Evolutionary conservation across 129 eudicot genomes (phyloP).

Genomic region (Chrysanthemum seticuspe): DNA sequence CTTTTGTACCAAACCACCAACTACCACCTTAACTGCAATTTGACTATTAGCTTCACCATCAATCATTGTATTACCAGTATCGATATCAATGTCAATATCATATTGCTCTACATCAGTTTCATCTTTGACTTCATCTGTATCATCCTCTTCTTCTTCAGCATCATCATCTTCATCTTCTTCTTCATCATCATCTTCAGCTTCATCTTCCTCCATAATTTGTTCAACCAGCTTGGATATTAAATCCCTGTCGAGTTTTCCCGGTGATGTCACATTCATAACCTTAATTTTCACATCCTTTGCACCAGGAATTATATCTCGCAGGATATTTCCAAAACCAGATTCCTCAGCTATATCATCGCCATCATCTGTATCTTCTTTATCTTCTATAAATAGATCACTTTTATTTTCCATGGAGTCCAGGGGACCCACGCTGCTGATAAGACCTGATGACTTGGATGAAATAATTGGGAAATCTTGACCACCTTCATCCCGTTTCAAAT

Average conservation of each 20-base stretch:
- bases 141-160: slow-evolving; percentile 45
- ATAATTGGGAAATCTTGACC: slow-evolving; percentile 42
- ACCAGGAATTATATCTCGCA: slow-evolving; percentile 81
- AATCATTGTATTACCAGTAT: slow-evolving; percentile 36
- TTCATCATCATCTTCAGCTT: slow-evolving; percentile 55
- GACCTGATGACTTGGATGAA: slow-evolving; percentile 44
- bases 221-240: slow-evolving; percentile 63
- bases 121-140: slow-evolving; percentile 48
- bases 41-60: slow-evolving; percentile 56
- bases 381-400: slow-evolving; percentile 44
- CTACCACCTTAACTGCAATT: slow-evolving; percentile 59
- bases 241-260: slow-evolving; percentile 59
- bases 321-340: slow-evolving; percentile 50
- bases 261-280: slow-evolving; percentile 72
- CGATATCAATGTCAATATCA: slow-evolving; percentile 53
- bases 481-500: slow-evolving; percentile 56
- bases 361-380: slow-evolving; percentile 54
- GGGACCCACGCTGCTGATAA: slow-evolving; percentile 34
- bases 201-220: slow-evolving; percentile 72
- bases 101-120: slow-evolving; percentile 58
- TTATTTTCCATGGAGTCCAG: slow-evolving; percentile 44
- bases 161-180: slow-evolving; percentile 50
- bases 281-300: slow-evolving; percentile 58
- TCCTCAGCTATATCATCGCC: slow-evolving; percentile 35
- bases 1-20: slow-evolving; percentile 49